Percentiles rank a stretch among this genome's conserved stretches.
Conservation (phyloP, 352 stramenopile species). For the Paralagenidium karlingii region DNA sequence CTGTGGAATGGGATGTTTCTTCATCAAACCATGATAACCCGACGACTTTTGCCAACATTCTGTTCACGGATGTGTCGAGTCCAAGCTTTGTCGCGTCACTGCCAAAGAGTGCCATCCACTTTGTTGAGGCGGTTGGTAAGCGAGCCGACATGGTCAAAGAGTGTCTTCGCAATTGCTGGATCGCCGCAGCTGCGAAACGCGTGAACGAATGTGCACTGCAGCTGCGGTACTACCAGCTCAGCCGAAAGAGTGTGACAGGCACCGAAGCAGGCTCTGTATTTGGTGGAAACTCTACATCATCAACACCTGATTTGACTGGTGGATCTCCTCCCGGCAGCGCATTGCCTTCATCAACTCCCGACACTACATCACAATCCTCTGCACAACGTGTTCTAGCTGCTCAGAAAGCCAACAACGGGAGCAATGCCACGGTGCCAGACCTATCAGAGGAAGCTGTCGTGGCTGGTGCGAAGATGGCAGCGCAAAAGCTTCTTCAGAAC, state of each 20-base stretch:
- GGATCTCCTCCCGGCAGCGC: too few relatives aligned
- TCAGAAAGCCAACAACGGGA: too few relatives aligned
- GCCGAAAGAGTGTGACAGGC: too few relatives aligned
- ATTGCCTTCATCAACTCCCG: background rate
- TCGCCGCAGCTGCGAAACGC: constrained; percentile 48
- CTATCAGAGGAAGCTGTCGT: too few relatives aligned
- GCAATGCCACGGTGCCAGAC: too few relatives aligned
- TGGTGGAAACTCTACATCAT: too few relatives aligned
- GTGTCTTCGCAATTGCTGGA: constrained; percentile 72
- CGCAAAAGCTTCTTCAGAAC: constrained; percentile 23
- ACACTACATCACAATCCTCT: background rate
- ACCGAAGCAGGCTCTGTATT: too few relatives aligned
- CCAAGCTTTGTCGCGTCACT: constrained; percentile 47
- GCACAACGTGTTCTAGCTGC: too few relatives aligned
- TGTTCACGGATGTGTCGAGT: constrained; percentile 75
- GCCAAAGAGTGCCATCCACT: constrained; percentile 73
- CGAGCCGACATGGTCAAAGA: constrained; percentile 78
- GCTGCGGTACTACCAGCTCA: constrained; percentile 9
- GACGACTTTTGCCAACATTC: constrained; percentile 44
- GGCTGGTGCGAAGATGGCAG: too few relatives aligned
- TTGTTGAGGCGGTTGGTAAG: constrained; percentile 69
- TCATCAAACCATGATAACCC: constrained; percentile 8
- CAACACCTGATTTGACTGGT: too few relatives aligned
- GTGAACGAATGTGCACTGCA: constrained; percentile 53
- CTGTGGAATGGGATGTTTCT: constrained; percentile 58